Evolutionary conservation across 192 early-diverging fungal genomes (phyloP).

Genomic region (Coemansia sp.): DNA sequence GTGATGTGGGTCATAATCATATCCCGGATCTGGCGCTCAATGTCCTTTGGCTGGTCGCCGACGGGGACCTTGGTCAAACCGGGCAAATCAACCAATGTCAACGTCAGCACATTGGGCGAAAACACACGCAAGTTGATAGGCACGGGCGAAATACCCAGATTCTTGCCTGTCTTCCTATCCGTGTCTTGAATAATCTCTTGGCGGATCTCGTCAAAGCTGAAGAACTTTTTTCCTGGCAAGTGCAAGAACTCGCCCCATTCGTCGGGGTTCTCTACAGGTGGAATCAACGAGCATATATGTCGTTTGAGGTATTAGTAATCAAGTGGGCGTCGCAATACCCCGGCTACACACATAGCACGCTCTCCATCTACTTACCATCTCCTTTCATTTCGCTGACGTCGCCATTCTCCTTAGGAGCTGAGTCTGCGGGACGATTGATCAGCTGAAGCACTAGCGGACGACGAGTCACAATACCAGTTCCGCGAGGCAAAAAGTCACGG

Average conservation of each 20-base stretch:
- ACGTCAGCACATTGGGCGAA: slow-evolving; percentile 97
- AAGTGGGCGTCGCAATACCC: background rate
- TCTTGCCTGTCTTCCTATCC: slow-evolving; percentile 81
- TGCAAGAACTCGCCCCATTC: slow-evolving; percentile 99
- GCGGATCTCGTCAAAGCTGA: slow-evolving; percentile 95
- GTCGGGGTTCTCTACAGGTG: slow-evolving; percentile 59
- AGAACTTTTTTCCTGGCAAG: slow-evolving; percentile 94
- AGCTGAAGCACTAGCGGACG: slow-evolving; percentile 95
- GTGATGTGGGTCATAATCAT: slow-evolving; percentile 98
- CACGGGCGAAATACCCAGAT: slow-evolving; percentile 85
- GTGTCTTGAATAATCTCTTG: slow-evolving; percentile 95
- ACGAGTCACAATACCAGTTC: slow-evolving; percentile 96
- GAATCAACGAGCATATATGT: background rate
- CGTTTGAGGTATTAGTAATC: background rate
- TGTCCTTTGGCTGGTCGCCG: slow-evolving; percentile 99
- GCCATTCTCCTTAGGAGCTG: slow-evolving; percentile 5
- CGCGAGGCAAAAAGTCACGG: slow-evolving; percentile 96
- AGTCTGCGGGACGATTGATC: slow-evolving; percentile 81
- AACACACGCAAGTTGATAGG: slow-evolving; percentile 98
- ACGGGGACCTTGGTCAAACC: slow-evolving; percentile 99
- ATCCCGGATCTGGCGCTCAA: slow-evolving; percentile 96
- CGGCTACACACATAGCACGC: background rate
- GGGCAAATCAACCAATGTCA: slow-evolving; percentile 98
- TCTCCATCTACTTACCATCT: slow-evolving; percentile 48
- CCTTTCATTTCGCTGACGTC: slow-evolving; percentile 48